Base-by-base conservation (phyloP, 2,329 filamentous ascomycete genomes). In the Fusarium sp. region DNA sequence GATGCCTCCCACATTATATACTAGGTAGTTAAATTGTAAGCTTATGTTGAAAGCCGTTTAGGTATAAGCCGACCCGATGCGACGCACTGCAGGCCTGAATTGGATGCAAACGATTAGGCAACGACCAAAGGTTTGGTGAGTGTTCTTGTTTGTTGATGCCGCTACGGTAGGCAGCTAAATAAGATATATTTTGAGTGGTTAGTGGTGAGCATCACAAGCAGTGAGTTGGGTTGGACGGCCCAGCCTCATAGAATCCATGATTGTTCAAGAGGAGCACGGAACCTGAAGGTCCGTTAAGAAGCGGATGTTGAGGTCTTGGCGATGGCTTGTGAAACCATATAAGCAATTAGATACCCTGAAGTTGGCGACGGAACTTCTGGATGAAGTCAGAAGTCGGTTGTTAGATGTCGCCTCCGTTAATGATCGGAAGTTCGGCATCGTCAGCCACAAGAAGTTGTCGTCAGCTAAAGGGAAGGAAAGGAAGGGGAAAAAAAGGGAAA, bases 141-240 rank as follows among this genome's bases (percentile, higher is more conserved):
- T 13, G 38, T n/a, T 27, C 10, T 29, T 20, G 40, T 13, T 44
- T 46, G 9, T 30, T 38, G 45, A 52, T 25, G 56, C 16, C 40
- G 48, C 30, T 41, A 16, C 59, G 22, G 18, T 62, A 79, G 78
- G 78, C 77, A 79, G 76, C 76, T 65, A 69, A 57, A 79, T 79
- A 77, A 67, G 67, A 32, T 24, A 29, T 25, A 40, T 62, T 58
- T 18, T 76, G 60, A 77, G 78, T 80, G 78, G 78, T 52, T 51
- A 49, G 13, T 62, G 48, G 20, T 40, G 27, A n/a, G 25, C 12
- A 27, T 20, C 6, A 29, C 48, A 30, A 47, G 27, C 32, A 61
- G 24, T 9, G 18, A 25, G 32, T 41, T 29, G 13, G 24, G 6
- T 20, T n/a, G 18, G 18, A 34, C 8, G 8, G 32, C 32, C 27